Base-by-base conservation (phyloP, 2,329 filamentous ascomycete species). In the Colletotrichum tropicicola region DNA sequence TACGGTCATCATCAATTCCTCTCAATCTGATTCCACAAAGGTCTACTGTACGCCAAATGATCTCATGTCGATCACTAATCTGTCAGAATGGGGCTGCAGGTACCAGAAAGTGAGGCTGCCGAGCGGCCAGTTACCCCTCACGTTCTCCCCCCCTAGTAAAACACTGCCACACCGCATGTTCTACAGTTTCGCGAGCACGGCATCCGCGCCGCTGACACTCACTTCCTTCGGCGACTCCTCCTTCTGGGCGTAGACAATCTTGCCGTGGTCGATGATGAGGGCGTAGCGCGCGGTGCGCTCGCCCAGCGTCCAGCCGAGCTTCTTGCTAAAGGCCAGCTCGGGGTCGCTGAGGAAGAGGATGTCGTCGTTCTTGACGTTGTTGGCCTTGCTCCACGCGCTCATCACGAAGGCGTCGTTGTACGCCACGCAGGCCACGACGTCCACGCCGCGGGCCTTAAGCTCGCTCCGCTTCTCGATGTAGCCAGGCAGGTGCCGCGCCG, bases 321-420 rank as follows among this genome's bases (percentile, higher is more conserved):
- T 59, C 43, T 65, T 70, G 59, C 71, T 56, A 5, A 56, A 45
- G 39, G 30, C 68, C 13, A 69, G 48, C 7, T 60, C 55, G 17
- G 13, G 32, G 15, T 71, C 67, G 72, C 88, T 89, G 74, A 94
- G 86, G 84, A 97, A 96, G 71, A 95, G 84, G 69, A 87, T 84
- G 62, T 77, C 84, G 70, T 95, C 90, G 68, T 89, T 88, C 75
- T 87, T 90, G 74, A 94, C 84, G 54, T 85, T 85, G 80, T 97
- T 95, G 75, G 93, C 92, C 87, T 97, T 97, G 80, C 89, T 91
- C 92, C 92, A 96, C 54, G 92, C 93, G 72, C 88, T 90, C 92
- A 95, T 95, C 77, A 97, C 93, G 76, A 85, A 96, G 68, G 89
- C 83, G 80, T 97, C 93, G 80, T 97, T 97, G 83, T 83, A 91